phyloP scores from a whole-genome alignment of 805 yeast species.

The Candida fluviatilis region DNA sequence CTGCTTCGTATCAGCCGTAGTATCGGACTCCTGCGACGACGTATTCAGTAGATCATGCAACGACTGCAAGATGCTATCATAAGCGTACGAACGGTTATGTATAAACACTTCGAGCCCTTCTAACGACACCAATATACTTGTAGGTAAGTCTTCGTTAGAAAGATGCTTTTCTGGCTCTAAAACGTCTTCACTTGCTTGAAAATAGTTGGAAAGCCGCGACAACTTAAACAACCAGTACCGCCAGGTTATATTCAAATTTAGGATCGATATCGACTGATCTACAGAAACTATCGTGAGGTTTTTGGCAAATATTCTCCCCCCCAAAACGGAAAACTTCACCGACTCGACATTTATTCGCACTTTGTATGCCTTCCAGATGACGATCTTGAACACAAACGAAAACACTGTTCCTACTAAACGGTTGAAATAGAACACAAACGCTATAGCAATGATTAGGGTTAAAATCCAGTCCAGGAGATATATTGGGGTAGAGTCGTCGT shows the following conservation, averaged over 20 bases:
- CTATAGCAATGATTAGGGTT: conserved; percentile 55
- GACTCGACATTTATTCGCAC: conserved; percentile 67
- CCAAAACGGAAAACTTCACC: conserved; percentile 70
- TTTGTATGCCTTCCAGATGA: conserved; percentile 61
- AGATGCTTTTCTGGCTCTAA: conserved; percentile 2
- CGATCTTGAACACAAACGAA: conserved; percentile 46
- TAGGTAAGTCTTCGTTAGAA: conserved; percentile 46
- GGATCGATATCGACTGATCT: conserved; percentile 65
- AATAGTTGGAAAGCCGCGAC: conserved; percentile 37
- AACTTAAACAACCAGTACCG: conserved; percentile 70
- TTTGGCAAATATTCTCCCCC: conserved; percentile 77
- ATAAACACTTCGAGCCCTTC: conserved; percentile 82
- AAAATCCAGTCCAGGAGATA: conserved; percentile 83
- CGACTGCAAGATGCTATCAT: conserved; percentile 54
- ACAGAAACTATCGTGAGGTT: conserved; percentile 71
- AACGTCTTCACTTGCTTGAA: conserved; percentile 8
- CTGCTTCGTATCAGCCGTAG: neutral
- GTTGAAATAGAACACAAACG: conserved; percentile 72
- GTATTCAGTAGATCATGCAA: conserved; percentile 14
- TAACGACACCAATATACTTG: conserved; percentile 52
- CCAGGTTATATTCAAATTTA: conserved; percentile 82
- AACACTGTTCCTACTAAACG: conserved; percentile 62
- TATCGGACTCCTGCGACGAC: neutral
- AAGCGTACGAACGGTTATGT: conserved; percentile 77
- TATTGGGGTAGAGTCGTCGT: conserved; percentile 45